phyloP scores from a whole-genome alignment of 805 yeast genomes.

The Saccharomycopsis sp. region DNA sequence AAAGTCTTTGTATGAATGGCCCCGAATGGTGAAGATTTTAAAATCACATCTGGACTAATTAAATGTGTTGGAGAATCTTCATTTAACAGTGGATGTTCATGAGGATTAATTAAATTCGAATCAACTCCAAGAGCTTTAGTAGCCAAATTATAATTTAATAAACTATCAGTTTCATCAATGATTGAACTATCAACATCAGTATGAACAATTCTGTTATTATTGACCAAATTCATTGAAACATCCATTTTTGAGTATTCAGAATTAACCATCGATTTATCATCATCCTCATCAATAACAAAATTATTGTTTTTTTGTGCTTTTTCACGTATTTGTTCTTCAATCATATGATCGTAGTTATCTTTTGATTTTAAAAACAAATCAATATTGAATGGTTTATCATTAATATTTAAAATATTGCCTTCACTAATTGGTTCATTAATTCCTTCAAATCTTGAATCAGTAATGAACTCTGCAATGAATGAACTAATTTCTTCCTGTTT shows the following conservation, averaged over 20 bases:
- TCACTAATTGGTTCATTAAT: slow-evolving; percentile 29
- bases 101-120: not conserved
- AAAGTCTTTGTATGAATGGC: not conserved
- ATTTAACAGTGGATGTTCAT: not conserved
- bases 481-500: slow-evolving; percentile 5
- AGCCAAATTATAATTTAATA: slow-evolving; percentile 14
- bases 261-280: slow-evolving; percentile 7
- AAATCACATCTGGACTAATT: slow-evolving; percentile 5
- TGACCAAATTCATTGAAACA: slow-evolving; percentile 9
- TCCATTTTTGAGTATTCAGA: slow-evolving; percentile 9
- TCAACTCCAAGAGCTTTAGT: slow-evolving; percentile 15
- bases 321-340: slow-evolving; percentile 9
- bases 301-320: too few relatives aligned
- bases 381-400: slow-evolving; percentile 10
- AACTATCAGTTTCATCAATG: slow-evolving; percentile 21
- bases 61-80: slow-evolving; percentile 4
- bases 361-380: slow-evolving; percentile 13
- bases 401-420: slow-evolving; percentile 22
- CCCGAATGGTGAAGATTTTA: slow-evolving; percentile 4
- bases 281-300: slow-evolving; percentile 8
- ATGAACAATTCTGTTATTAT: slow-evolving; percentile 24
- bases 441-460: slow-evolving; percentile 32
- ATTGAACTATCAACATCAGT: slow-evolving; percentile 25
- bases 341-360: slow-evolving; percentile 11
- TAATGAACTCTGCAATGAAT: slow-evolving; percentile 20